Conservation (phyloP, 78 protist genomes). For the Dictyostelium purpureum region DNA sequence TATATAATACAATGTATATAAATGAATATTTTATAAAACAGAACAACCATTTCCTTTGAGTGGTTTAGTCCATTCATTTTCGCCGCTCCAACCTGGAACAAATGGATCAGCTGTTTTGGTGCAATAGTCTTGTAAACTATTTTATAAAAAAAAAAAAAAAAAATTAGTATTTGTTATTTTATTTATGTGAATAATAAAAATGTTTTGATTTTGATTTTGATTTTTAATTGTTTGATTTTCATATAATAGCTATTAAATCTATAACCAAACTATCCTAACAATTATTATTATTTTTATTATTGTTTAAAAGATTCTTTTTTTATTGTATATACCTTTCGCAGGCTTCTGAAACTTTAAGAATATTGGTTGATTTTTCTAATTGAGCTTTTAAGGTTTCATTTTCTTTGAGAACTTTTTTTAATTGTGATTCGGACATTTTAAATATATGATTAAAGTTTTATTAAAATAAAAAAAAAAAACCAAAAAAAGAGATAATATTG, state of each 20-base stretch:
- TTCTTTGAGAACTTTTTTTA: slow-evolving; percentile 69
- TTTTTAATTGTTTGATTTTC: neutral
- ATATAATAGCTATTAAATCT: neutral
- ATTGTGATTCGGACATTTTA: slow-evolving; percentile 70
- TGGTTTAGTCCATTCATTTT: slow-evolving; percentile 79
- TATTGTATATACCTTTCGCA: slow-evolving; percentile 46
- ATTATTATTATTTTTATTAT: neutral
- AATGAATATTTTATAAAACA: slow-evolving; percentile 27
- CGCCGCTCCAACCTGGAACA: slow-evolving; percentile 78
- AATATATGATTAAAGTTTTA: neutral
- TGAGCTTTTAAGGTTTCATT: slow-evolving; percentile 61
- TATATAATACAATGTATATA: neutral
- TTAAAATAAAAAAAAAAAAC: neutral
- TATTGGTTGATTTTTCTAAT: slow-evolving; percentile 53
- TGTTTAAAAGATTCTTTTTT: too few species aligned
- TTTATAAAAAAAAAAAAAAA: neutral
- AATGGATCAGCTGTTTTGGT: slow-evolving; percentile 68
- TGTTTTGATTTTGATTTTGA: too few species aligned
- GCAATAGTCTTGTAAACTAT: slow-evolving; percentile 62
- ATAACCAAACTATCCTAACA: too few species aligned
- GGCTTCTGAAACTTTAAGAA: slow-evolving; percentile 68
- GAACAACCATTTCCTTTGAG: slow-evolving; percentile 60
- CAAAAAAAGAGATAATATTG: neutral
- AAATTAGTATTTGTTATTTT: too few species aligned
- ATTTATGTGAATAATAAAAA: neutral